These are phyloP conservation scores for Citrus hindsii DNA, from an alignment of 345 rosid genomes.

Conservation along the genomic window DNA sequence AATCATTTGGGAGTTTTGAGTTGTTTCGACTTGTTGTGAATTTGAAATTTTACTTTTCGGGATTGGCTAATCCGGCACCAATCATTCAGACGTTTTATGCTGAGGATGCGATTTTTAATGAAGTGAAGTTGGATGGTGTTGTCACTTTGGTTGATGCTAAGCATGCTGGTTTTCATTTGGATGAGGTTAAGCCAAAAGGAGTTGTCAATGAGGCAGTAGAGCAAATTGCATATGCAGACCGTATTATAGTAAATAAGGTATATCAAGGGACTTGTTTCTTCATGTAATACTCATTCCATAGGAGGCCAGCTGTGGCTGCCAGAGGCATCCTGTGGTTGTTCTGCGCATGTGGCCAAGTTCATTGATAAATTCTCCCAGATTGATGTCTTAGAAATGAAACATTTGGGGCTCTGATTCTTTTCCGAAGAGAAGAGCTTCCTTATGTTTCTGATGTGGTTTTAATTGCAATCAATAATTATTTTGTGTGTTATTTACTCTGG, in stretches of 20 bases:
- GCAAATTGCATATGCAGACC: constrained; percentile 97
- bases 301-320: neutral
- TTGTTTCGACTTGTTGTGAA: neutral
- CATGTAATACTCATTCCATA: neutral
- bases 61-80: constrained; percentile 96
- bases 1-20: neutral
- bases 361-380: neutral
- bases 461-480: neutral
- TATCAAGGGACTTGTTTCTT: neutral
- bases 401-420: neutral
- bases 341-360: neutral
- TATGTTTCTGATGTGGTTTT: neutral
- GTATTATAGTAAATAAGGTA: constrained; percentile 89
- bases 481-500: neutral
- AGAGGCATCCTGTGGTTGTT: neutral
- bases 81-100: constrained; percentile 98
- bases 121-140: constrained; percentile 92
- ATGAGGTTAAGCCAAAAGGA: constrained; percentile 87
- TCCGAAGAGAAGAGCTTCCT: neutral
- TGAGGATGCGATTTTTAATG: constrained; percentile 73
- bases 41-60: constrained; percentile 31
- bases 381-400: neutral
- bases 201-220: constrained; percentile 95
- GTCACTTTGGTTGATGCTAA: constrained; percentile 96
- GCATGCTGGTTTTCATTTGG: constrained; percentile 78